Conservation (phyloP, 495 filamentous ascomycete species). For the Xylaria telfairii region DNA sequence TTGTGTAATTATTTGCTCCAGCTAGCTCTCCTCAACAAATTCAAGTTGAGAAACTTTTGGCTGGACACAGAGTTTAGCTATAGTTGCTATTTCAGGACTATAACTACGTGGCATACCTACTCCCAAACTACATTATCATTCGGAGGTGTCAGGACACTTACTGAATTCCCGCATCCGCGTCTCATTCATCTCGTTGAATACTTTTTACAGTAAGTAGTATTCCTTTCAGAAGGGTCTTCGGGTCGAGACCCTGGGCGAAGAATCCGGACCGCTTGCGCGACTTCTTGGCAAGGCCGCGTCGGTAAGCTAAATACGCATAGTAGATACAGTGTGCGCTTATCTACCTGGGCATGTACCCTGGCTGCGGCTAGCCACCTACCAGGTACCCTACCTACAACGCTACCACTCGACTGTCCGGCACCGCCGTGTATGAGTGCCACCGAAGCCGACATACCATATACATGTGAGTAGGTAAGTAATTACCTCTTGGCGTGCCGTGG, state of each 20-base stretch:
- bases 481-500: not conserved
- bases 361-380: not conserved
- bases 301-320: not conserved
- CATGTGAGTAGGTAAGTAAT: too few species aligned
- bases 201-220: not conserved
- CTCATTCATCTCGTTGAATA: not conserved
- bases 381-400: not conserved
- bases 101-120: not conserved
- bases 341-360: too few species aligned
- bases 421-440: not conserved
- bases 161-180: not conserved
- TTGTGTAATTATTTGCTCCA: not conserved
- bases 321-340: not conserved
- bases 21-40: not conserved
- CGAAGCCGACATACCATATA: too few species aligned
- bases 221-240: not conserved
- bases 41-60: not conserved
- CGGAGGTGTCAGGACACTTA: not conserved
- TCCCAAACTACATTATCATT: not conserved
- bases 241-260: not conserved
- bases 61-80: not conserved
- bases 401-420: not conserved
- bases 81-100: not conserved
- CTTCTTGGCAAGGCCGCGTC: not conserved
- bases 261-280: not conserved